Evolutionary conservation across 768 basidiomycete genomes (phyloP).

Genomic region (Boletus patriciae): DNA sequence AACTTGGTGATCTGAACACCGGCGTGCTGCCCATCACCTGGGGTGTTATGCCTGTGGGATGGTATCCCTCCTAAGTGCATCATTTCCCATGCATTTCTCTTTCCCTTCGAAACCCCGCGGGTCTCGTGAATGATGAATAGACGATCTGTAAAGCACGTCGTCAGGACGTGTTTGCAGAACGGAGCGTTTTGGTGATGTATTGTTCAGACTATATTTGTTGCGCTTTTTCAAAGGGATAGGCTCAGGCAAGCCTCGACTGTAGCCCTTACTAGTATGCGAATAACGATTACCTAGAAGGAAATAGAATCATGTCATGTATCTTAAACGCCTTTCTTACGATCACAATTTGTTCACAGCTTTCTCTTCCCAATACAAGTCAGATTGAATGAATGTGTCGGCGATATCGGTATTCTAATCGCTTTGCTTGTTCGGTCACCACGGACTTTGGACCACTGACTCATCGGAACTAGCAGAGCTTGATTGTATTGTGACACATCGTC

Average conservation of each 20-base stretch:
- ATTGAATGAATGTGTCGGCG: not conserved
- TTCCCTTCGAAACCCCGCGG: constrained; percentile 8
- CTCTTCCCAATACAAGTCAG: not conserved
- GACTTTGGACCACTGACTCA: not conserved
- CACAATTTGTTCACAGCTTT: not conserved
- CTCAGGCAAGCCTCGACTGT: constrained; percentile 22
- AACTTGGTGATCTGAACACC: constrained; percentile 45
- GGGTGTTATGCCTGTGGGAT: constrained; percentile 55
- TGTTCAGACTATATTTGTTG: constrained; percentile 14
- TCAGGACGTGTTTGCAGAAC: constrained; percentile 21
- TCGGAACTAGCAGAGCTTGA: not conserved
- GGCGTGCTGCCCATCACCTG: constrained; percentile 59
- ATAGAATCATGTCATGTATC: constrained; percentile 25
- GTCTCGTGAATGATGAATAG: constrained; percentile 7
- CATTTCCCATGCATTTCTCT: not conserved
- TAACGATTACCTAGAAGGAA: constrained; percentile 6
- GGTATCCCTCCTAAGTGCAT: constrained; percentile 38
- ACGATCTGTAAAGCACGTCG: constrained; percentile 9
- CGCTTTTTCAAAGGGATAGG: constrained; percentile 11
- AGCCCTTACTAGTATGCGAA: constrained; percentile 14
- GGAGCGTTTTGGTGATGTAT: constrained; percentile 24
- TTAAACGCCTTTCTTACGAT: constrained; percentile 17
- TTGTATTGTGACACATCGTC: not conserved
- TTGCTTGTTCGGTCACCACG: constrained; percentile 5
- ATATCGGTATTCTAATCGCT: not conserved